phyloP scores from a whole-genome alignment of 305 asterid species.

The Fraxinus velutina region DNA sequence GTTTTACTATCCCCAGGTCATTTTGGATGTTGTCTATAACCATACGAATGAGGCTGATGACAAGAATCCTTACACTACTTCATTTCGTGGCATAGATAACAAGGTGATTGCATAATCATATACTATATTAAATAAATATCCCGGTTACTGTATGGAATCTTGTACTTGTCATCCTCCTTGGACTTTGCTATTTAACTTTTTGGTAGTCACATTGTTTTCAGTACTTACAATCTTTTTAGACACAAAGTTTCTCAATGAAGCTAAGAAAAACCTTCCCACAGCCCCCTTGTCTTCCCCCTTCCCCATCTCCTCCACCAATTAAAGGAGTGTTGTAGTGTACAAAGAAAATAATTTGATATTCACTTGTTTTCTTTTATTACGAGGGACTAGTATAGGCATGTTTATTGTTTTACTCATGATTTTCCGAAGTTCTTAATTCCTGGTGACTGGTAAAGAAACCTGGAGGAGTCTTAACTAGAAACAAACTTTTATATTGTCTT shows the following conservation, averaged over 20 bases:
- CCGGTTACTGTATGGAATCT: not conserved
- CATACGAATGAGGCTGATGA: slow-evolving; percentile 98
- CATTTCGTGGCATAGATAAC: slow-evolving; percentile 98
- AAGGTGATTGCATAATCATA: slow-evolving; percentile 54
- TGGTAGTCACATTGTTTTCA: not conserved
- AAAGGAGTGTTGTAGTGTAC: not conserved
- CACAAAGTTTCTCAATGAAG: not conserved
- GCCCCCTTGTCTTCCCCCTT: not conserved
- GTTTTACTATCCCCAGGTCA: slow-evolving; percentile 58
- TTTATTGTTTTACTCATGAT: not conserved
- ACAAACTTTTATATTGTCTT: not conserved
- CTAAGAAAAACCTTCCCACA: not conserved
- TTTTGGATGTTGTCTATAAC: slow-evolving; percentile 92
- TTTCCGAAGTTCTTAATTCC: not conserved
- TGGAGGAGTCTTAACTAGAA: not conserved
- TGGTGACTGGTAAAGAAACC: not conserved
- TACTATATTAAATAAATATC: not conserved
- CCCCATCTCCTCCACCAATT: not conserved
- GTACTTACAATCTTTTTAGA: not conserved
- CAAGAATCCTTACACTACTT: slow-evolving; percentile 75
- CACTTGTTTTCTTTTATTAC: not conserved
- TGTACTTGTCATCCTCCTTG: not conserved
- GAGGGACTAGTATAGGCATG: not conserved
- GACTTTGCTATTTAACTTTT: not conserved
- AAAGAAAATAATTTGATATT: not conserved